Evolutionary conservation across 805 yeast genomes (phyloP), one percentile per base, ranked within the genome.

Genomic region (Saturnispora bothae): DNA sequence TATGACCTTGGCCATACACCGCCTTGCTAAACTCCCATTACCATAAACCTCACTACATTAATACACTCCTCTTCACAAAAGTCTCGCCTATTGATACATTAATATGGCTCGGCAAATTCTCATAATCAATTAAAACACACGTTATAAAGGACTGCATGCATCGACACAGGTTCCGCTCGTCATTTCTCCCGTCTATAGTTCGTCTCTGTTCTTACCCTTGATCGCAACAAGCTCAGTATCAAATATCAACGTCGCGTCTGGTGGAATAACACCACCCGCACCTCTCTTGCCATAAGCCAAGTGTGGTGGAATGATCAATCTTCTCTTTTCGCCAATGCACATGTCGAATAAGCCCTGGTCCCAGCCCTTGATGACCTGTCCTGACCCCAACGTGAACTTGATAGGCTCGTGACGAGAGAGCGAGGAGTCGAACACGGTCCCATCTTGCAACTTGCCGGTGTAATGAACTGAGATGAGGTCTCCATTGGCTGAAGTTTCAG

Each of bases 291-390:
- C 96, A 49, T 86, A 86, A 6, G 73, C 96, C 48, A 84, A 58
- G 23, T 69, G 67, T 5, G 94, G 70, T 33, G 96, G 95, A 53
- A 88, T 83, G 21, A 75, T 71, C 49, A 86, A 65, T 48, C 71
- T 78, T 54, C 96, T 72, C 63, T 78, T 68, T 59, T 86, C 96
- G 33, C 95, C 95, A 56, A 83, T 65, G 60, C 96, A 86, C 94
- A 83, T 83, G 25, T 80, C 76, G 28, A 65, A 49, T 36, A 85
- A 62, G 30, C 96, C 96, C 59, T 78, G 74, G 46, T 86, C 96
- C 96, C 96, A 86, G 42, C 96, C 96, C 43, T 67, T 53, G 53
- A 86, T 86, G 23, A 86, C 96, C 50, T 72, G 78, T 4, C 94
- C 88, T 19, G 60, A 57, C 30, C 96, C 96, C 38, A 88, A 61